Evolutionary conservation across 2,329 filamentous ascomycete species (phyloP).

Genomic region (Clonostachys solani): DNA sequence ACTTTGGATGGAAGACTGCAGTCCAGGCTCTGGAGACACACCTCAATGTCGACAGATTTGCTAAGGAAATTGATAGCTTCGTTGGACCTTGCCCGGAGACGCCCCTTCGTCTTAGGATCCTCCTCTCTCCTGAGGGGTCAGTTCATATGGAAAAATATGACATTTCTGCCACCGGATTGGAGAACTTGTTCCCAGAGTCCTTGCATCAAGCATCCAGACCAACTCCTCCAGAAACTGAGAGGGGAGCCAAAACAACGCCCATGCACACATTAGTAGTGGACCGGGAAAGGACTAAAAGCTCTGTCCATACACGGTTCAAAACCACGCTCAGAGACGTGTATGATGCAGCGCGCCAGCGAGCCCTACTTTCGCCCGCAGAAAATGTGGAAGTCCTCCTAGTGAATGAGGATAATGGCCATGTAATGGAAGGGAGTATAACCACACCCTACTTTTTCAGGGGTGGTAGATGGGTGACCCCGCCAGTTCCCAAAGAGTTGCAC

Average conservation of each 20-base stretch:
- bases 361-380: constrained; percentile 44
- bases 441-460: constrained; percentile 77
- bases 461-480: constrained; percentile 76
- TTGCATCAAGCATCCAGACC: constrained; percentile 31
- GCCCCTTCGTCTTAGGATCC: constrained; percentile 48
- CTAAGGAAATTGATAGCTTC: constrained; percentile 19
- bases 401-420: constrained; percentile 50
- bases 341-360: constrained; percentile 60
- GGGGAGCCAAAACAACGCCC: constrained; percentile 2
- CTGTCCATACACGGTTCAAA: constrained; percentile 79
- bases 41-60: constrained; percentile 36
- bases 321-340: constrained; percentile 75
- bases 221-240: constrained; percentile 6
- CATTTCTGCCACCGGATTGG: constrained; percentile 31
- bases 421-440: constrained; percentile 85
- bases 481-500: constrained; percentile 39
- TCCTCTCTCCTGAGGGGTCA: constrained; percentile 44
- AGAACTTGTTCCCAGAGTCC: constrained; percentile 56
- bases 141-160: constrained; percentile 35
- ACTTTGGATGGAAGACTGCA: constrained; percentile 51
- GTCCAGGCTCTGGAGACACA: constrained; percentile 37
- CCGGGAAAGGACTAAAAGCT: constrained; percentile 28
- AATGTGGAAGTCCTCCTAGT: constrained; percentile 72
- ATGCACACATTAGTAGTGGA: constrained; percentile 42
- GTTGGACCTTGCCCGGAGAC: constrained; percentile 24